A percentile compares a stretch with the other conserved stretches of the same genome.
Conservation (phyloP, 306 rosid genomes). For the Cyamopsis tetragonoloba region DNA sequence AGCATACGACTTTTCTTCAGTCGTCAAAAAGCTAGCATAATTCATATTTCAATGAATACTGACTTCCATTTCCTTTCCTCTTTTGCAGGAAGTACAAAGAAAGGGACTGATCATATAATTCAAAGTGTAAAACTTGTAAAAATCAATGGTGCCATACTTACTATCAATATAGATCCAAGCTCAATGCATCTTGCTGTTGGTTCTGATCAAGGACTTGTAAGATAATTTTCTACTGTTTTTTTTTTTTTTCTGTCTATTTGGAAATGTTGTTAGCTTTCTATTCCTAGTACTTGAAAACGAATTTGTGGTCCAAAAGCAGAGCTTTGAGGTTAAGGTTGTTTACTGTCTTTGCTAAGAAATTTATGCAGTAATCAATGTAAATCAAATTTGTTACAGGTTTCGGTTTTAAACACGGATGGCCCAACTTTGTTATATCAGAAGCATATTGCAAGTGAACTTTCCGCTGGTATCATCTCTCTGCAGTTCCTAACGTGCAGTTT, state of each 20-base stretch:
- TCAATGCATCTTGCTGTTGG: slow-evolving; percentile 77
- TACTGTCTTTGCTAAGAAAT: not conserved
- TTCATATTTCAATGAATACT: slow-evolving; percentile 15
- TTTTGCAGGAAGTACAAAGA: slow-evolving; percentile 65
- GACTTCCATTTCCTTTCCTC: slow-evolving; percentile 10
- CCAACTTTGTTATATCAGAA: slow-evolving; percentile 60
- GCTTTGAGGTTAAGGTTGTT: slow-evolving; percentile 19
- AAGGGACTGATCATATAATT: slow-evolving; percentile 67
- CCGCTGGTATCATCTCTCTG: slow-evolving; percentile 64
- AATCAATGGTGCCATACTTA: slow-evolving; percentile 56
- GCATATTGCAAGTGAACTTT: slow-evolving; percentile 71
- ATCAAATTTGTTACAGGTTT: slow-evolving; percentile 54
- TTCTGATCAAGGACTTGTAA: slow-evolving; percentile 84
- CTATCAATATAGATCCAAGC: slow-evolving; percentile 44
- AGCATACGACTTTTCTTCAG: slow-evolving; percentile 21
- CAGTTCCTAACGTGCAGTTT: slow-evolving; percentile 68
- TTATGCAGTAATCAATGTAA: not conserved
- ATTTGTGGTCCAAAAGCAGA: not conserved
- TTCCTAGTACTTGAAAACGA: not conserved
- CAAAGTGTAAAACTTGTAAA: slow-evolving; percentile 62
- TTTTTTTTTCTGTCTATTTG: too few relatives aligned
- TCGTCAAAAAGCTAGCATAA: not conserved
- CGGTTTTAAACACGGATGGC: slow-evolving; percentile 67
- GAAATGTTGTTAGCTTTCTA: not conserved
- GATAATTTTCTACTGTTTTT: slow-evolving; percentile 25